Evolutionary conservation across 441 rosid species (phyloP).

Genomic region (Raphanus hybrid): DNA sequence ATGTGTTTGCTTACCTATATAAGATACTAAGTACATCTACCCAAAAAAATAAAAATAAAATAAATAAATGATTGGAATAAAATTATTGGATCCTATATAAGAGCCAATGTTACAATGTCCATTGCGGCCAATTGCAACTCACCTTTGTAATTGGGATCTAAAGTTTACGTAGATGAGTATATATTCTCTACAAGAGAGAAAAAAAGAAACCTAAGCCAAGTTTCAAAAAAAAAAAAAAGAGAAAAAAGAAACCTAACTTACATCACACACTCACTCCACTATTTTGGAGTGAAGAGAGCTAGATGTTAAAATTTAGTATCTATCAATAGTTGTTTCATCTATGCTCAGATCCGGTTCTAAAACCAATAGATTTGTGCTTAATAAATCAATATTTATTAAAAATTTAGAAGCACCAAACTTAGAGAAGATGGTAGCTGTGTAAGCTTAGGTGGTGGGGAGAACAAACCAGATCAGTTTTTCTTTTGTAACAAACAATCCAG

Average conservation of each 20-base stretch:
- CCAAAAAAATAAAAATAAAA: background rate
- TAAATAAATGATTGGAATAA: background rate
- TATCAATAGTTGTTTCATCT: background rate
- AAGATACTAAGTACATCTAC: too few relatives aligned
- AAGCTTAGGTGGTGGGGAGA: background rate
- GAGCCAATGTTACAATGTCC: background rate
- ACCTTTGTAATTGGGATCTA: background rate
- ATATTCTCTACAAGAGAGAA: background rate
- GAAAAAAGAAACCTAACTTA: background rate
- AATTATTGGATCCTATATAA: background rate
- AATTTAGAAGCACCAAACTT: background rate
- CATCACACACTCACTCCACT: background rate
- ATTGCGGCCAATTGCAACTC: background rate
- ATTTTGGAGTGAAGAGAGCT: background rate
- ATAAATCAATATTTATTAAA: background rate
- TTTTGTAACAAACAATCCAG: background rate
- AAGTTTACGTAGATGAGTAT: background rate
- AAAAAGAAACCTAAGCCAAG: background rate
- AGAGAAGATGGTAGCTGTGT: background rate
- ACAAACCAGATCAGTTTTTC: background rate
- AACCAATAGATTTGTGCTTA: background rate
- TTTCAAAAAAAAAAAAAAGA: too few relatives aligned
- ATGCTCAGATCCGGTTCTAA: background rate
- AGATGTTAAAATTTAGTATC: background rate
- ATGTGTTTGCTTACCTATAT: background rate